phyloP scores from a whole-genome alignment of 331 rosid species.

The Malus hybrid region DNA sequence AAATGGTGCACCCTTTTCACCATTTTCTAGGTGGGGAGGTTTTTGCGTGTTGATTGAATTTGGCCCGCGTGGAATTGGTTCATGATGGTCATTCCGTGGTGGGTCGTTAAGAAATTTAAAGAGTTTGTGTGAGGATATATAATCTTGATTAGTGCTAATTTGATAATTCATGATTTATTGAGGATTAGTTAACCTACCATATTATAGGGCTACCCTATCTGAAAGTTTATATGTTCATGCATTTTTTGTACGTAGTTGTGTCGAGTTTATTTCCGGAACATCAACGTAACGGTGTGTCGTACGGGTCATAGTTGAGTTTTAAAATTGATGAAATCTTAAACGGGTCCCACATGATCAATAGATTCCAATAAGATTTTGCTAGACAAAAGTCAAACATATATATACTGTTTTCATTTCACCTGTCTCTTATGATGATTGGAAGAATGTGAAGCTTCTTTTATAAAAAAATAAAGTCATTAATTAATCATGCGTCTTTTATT shows the following conservation, averaged over 20 bases:
- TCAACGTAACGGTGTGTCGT: neutral
- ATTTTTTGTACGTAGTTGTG: neutral
- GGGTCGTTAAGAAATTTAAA: neutral
- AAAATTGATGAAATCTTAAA: neutral
- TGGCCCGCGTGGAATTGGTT: conserved; percentile 5
- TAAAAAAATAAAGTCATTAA: neutral
- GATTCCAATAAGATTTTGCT: neutral
- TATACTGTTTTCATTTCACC: neutral
- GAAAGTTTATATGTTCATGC: neutral
- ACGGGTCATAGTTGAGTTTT: neutral
- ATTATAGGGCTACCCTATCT: neutral
- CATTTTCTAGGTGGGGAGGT: conserved; percentile 1
- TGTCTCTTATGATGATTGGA: neutral
- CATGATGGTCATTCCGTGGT: neutral
- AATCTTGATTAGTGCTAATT: neutral
- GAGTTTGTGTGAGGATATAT: neutral
- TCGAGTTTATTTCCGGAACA: neutral
- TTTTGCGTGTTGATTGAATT: conserved; percentile 12
- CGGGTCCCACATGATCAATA: neutral
- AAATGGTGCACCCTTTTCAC: conserved; percentile 13
- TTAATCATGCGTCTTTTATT: neutral
- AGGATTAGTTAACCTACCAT: neutral
- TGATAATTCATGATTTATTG: neutral
- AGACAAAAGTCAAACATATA: neutral
- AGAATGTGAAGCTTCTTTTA: neutral